phyloP scores from a whole-genome alignment of 1,284 basidiomycete genomes.

The Rhodotorula sp. region DNA sequence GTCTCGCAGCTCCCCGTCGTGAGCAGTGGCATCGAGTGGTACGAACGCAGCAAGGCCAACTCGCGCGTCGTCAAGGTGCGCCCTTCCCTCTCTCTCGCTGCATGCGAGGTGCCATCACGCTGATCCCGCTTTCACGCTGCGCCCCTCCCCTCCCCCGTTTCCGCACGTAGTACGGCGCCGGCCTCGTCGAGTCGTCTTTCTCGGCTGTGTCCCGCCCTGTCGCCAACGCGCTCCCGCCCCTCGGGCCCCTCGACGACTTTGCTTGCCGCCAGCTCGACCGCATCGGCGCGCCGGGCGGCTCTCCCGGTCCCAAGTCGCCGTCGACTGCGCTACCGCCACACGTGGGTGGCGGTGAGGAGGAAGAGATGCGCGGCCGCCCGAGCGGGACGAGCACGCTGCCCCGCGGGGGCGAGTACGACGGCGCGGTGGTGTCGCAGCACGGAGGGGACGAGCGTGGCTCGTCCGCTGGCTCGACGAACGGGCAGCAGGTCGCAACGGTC shows the following conservation, averaged over 20 bases:
- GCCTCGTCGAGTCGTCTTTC: constrained; percentile 82
- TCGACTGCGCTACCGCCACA: neutral
- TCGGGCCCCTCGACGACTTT: constrained; percentile 77
- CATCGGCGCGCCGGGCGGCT: constrained; percentile 36
- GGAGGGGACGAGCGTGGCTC: constrained; percentile 8
- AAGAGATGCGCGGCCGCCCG: constrained; percentile 15
- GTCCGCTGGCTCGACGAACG: constrained; percentile 43
- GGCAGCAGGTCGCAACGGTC: constrained; percentile 29
- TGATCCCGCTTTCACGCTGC: neutral
- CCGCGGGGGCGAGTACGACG: neutral
- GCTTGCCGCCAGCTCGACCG: constrained; percentile 81
- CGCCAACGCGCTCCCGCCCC: constrained; percentile 65
- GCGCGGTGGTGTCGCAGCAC: neutral
- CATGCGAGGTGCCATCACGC: neutral
- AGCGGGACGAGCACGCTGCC: neutral
- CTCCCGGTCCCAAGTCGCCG: constrained; percentile 13
- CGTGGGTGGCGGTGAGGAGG: neutral
- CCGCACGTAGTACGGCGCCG: constrained; percentile 70
- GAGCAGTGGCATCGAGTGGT: constrained; percentile 67
- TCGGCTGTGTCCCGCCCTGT: constrained; percentile 82
- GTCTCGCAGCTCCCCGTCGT: constrained; percentile 63
- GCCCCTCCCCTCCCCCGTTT: no score
- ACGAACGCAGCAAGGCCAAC: constrained; percentile 74
- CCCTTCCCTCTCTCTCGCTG: neutral
- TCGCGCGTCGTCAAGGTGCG: constrained; percentile 73